A percentile compares a stretch with the other conserved stretches of the same genome.
phyloP scores from a whole-genome alignment of 352 stramenopile genomes.

The Globisporangium apiculatum region DNA sequence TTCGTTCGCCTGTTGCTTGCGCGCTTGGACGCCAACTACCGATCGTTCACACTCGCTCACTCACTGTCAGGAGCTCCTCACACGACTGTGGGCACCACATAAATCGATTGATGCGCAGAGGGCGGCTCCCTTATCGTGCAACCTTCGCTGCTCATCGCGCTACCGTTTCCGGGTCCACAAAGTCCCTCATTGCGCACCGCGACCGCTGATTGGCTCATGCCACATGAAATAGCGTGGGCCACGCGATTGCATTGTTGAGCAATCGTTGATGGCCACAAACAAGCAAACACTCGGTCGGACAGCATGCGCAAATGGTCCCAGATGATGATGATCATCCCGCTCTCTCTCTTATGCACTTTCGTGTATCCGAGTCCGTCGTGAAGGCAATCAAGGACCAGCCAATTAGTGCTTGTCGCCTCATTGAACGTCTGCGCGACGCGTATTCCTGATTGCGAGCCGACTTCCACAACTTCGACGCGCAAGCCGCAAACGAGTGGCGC shows the following conservation, averaged over 20 bases:
- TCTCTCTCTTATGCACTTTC: no score
- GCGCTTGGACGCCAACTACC: conserved; percentile 6
- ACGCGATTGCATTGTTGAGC: background rate
- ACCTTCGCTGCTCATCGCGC: background rate
- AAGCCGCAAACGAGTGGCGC: conserved; percentile 9
- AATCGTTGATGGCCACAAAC: background rate
- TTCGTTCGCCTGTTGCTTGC: background rate
- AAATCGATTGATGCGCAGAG: background rate
- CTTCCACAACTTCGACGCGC: no score
- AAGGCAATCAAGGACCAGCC: background rate
- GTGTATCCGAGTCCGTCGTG: no score
- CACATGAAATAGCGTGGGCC: no score
- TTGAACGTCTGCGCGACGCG: background rate
- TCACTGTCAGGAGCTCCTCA: background rate
- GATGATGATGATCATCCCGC: no score
- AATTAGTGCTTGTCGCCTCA: background rate
- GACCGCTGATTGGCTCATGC: background rate
- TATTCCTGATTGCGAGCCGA: no score
- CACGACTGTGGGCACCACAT: background rate
- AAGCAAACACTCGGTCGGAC: no score
- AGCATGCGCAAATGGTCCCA: no score
- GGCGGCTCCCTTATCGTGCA: background rate
- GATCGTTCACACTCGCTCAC: background rate
- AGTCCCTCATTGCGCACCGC: background rate
- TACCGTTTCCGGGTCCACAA: background rate